Evolutionary conservation across 805 yeast genomes (phyloP).

Genomic region (Blastobotrys peoriensis): DNA sequence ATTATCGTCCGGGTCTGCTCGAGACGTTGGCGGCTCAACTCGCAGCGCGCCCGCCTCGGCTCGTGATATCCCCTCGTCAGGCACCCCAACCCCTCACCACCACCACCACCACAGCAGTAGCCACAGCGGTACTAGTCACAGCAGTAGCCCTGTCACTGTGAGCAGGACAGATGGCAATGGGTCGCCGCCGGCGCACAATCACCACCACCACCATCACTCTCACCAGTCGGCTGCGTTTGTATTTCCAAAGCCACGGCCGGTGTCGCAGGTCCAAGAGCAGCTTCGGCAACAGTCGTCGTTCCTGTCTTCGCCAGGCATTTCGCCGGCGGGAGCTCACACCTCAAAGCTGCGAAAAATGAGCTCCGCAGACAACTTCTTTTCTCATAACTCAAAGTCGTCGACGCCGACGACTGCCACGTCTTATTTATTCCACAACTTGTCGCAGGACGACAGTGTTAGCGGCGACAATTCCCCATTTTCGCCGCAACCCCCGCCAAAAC

Average conservation of each 20-base stretch:
- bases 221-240: constrained; percentile 25
- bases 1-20: neutral
- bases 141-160: constrained; percentile 3
- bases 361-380: constrained; percentile 18
- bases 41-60: neutral
- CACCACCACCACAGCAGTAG: neutral
- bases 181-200: constrained; percentile 6
- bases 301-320: neutral
- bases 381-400: neutral
- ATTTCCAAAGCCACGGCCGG: constrained; percentile 12
- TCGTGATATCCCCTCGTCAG: neutral
- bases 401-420: neutral
- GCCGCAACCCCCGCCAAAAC: constrained; percentile 17
- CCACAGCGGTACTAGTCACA: constrained; percentile 8
- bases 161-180: constrained; percentile 3
- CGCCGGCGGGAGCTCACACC: constrained; percentile 7
- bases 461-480: constrained; percentile 14
- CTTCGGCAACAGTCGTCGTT: neutral
- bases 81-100: neutral
- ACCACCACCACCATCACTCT: constrained; percentile 8
- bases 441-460: neutral
- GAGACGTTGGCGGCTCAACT: neutral
- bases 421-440: neutral
- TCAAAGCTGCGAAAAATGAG: constrained; percentile 22
- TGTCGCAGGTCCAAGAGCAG: neutral